Evolutionary conservation across 2,329 filamentous ascomycete species (phyloP).

Genomic region (Aspergillus hiratsukae): DNA sequence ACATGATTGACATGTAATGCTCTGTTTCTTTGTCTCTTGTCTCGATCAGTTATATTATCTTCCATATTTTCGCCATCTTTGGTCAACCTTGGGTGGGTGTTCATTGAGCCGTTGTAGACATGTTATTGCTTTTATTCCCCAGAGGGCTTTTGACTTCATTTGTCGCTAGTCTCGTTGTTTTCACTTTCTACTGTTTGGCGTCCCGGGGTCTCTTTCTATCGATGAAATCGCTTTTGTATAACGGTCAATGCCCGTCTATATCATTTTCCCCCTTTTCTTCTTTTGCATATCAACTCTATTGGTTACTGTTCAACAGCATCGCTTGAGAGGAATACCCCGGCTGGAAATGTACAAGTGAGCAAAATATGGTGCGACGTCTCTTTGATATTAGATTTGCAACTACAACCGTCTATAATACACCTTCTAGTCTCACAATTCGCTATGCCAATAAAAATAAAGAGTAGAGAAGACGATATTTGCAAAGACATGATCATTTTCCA

Average conservation of each 20-base stretch:
- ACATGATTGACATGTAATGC: conserved; percentile 70
- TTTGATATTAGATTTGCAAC: conserved; percentile 26
- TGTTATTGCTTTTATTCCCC: background rate
- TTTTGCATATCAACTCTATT: conserved; percentile 2
- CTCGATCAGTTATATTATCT: background rate
- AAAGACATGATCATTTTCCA: background rate
- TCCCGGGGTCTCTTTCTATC: background rate
- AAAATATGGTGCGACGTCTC: conserved; percentile 9
- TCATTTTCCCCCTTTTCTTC: conserved; percentile 2
- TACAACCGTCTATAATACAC: conserved; percentile 22
- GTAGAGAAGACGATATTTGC: background rate
- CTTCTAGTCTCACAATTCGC: conserved; percentile 13
- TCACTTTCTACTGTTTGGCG: background rate
- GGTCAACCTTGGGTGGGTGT: background rate
- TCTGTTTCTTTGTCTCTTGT: background rate
- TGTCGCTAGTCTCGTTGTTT: background rate
- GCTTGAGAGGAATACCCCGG: conserved; percentile 5
- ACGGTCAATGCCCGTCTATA: background rate
- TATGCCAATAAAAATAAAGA: conserved; percentile 14
- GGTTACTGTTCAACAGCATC: conserved; percentile 2
- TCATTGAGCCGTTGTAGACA: background rate
- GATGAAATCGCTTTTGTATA: background rate
- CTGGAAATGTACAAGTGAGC: conserved; percentile 17
- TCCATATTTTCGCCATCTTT: background rate
- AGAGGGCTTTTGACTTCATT: background rate